Conservation (phyloP, 2,329 filamentous ascomycete species). For the Malbranchea zuffiana region DNA sequence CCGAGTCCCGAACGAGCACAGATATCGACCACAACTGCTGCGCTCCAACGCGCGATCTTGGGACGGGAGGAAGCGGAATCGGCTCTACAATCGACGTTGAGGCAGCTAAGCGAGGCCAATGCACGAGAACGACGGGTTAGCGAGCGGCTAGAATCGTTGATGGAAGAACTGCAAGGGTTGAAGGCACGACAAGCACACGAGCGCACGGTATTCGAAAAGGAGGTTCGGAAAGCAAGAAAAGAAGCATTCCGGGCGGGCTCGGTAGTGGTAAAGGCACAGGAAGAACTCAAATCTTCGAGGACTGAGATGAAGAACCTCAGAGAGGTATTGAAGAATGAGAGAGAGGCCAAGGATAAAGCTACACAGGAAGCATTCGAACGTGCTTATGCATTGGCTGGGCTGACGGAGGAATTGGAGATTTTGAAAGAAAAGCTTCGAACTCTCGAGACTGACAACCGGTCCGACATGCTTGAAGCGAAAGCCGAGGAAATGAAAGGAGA, state of each 20-base stretch:
- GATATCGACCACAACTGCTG: conserved; percentile 33
- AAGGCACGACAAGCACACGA: conserved; percentile 42
- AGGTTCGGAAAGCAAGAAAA: conserved; percentile 45
- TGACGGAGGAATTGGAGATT: conserved; percentile 35
- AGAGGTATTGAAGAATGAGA: conserved; percentile 42
- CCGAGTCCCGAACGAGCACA: conserved; percentile 21
- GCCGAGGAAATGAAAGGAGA: conserved; percentile 20
- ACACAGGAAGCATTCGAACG: conserved; percentile 40
- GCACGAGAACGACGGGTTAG: conserved; percentile 36
- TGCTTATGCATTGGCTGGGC: conserved; percentile 35
- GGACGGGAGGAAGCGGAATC: conserved; percentile 39
- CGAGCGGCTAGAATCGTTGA: conserved; percentile 34
- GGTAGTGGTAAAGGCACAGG: conserved; percentile 44
- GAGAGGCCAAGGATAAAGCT: conserved; percentile 37
- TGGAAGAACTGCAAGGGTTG: conserved; percentile 43
- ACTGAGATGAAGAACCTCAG: conserved; percentile 40
- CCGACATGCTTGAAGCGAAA: conserved; percentile 24
- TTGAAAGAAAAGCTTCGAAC: conserved; percentile 33
- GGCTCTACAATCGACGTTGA: conserved; percentile 24
- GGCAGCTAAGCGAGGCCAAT: conserved; percentile 33
- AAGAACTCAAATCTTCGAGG: conserved; percentile 36
- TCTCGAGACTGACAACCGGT: conserved; percentile 29
- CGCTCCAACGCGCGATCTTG: conserved; percentile 34
- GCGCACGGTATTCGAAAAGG: conserved; percentile 44
- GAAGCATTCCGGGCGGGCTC: conserved; percentile 49